phyloP scores from a whole-genome alignment of 2,329 filamentous ascomycete genomes.

The Coccinonectria pachysandricola region DNA sequence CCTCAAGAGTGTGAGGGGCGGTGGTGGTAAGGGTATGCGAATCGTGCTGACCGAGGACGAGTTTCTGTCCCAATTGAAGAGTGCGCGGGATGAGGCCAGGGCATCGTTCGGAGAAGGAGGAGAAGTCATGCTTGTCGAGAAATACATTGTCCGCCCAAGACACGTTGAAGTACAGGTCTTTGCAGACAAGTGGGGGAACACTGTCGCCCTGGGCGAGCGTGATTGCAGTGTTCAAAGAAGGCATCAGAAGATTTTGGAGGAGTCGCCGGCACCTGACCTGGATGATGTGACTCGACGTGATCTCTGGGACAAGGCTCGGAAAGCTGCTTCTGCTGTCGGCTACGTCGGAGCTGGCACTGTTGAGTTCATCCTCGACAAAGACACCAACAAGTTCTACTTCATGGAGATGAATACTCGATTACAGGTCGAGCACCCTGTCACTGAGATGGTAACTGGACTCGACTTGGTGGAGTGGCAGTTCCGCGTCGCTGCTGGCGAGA shows the following conservation, averaged over 20 bases:
- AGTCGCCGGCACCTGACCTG: constrained; percentile 68
- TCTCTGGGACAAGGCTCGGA: constrained; percentile 55
- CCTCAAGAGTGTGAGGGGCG: constrained; percentile 70
- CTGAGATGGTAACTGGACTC: constrained; percentile 55
- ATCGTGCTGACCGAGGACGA: constrained; percentile 60
- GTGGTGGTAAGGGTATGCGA: constrained; percentile 77
- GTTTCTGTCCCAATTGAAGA: constrained; percentile 59
- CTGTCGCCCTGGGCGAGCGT: constrained; percentile 74
- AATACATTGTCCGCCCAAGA: constrained; percentile 66
- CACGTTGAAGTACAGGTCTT: constrained; percentile 91
- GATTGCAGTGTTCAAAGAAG: constrained; percentile 81
- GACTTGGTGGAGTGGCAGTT: constrained; percentile 95
- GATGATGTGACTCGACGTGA: constrained; percentile 48
- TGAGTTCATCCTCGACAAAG: constrained; percentile 82
- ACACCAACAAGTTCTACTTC: constrained; percentile 70
- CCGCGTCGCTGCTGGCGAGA: constrained; percentile 53
- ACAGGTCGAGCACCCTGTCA: constrained; percentile 96
- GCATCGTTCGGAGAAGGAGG: constrained; percentile 72
- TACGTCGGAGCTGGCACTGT: constrained; percentile 87
- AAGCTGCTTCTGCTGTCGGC: constrained; percentile 62
- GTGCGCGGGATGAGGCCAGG: constrained; percentile 63
- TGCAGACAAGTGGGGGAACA: constrained; percentile 69
- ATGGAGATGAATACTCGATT: constrained; percentile 81
- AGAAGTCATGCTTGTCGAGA: constrained; percentile 76
- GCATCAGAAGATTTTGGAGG: constrained; percentile 87